A percentile compares a stretch with the other conserved stretches of the same genome.
Conservation (phyloP, 1,284 basidiomycete genomes). For the Kwoniella shivajii region DNA sequence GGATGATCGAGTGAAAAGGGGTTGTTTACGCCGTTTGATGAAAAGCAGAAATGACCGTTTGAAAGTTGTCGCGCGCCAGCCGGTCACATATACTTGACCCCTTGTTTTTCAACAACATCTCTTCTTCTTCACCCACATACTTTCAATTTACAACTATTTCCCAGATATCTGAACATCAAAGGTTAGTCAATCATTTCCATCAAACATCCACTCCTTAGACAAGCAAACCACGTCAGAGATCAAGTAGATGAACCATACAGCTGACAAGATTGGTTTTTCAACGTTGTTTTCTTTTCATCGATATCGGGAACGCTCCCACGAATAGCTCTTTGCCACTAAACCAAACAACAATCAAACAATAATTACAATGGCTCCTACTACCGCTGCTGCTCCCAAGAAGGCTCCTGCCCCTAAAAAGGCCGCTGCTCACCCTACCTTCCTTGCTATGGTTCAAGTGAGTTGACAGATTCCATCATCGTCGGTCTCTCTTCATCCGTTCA, state of each 20-base stretch:
- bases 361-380: constrained; percentile 25
- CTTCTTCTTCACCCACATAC: constrained; percentile 8
- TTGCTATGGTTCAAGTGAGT: constrained; percentile 56
- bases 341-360: constrained; percentile 1
- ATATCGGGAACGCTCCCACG: neutral
- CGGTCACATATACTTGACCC: constrained; percentile 14
- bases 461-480: neutral
- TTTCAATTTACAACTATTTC: neutral
- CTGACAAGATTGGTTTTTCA: neutral
- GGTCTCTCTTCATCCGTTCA: neutral
- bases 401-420: constrained; percentile 42
- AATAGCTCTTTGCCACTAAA: constrained; percentile 11
- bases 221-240: neutral
- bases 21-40: constrained; percentile 13
- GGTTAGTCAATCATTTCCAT: constrained; percentile 1
- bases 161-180: neutral
- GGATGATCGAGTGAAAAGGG: constrained; percentile 6
- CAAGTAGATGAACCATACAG: neutral
- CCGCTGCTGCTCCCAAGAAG: constrained; percentile 47
- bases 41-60: constrained; percentile 2
- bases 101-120: constrained; percentile 6
- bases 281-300: neutral
- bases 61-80: constrained; percentile 3
- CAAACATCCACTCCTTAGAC: neutral
- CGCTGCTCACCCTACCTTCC: constrained; percentile 54